Conservation (phyloP, 345 rosid genomes). For the Noccaea bulbosa region DNA sequence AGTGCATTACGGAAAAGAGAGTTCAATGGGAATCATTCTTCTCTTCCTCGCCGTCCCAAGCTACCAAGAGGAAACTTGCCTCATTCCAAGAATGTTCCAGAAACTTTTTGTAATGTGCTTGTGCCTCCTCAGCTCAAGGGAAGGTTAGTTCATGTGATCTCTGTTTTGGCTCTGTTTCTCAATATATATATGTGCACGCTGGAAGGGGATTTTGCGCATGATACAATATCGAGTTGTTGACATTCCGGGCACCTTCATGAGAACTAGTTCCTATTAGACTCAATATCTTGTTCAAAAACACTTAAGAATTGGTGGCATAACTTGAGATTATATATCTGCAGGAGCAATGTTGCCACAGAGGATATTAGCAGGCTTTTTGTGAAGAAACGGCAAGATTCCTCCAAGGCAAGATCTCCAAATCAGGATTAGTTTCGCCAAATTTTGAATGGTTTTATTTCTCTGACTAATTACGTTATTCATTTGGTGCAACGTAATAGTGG, state of each 20-base stretch:
- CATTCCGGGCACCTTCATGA: not conserved
- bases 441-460: not conserved
- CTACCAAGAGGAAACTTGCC: conserved; percentile 63
- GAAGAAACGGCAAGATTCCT: conserved; percentile 52
- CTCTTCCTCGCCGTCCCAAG: conserved; percentile 54
- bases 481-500: conserved; percentile 8
- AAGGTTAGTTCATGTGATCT: conserved; percentile 52
- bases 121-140: conserved; percentile 91
- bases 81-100: conserved; percentile 59
- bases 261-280: conserved; percentile 1
- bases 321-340: conserved; percentile 28
- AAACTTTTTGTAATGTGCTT: conserved; percentile 63
- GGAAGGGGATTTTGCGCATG: not conserved
- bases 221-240: conserved; percentile 10
- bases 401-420: conserved; percentile 45
- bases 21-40: conserved; percentile 47
- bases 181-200: too few species aligned
- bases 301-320: not conserved
- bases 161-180: not conserved
- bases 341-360: conserved; percentile 97
- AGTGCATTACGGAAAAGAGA: conserved; percentile 71
- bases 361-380: conserved; percentile 88
- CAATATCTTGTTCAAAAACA: conserved; percentile 8
- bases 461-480: not conserved
- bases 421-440: conserved; percentile 26